Percentiles rank a stretch among this genome's conserved stretches.
Conservation (phyloP, 306 rosid species). For the Fragaria iinumae region DNA sequence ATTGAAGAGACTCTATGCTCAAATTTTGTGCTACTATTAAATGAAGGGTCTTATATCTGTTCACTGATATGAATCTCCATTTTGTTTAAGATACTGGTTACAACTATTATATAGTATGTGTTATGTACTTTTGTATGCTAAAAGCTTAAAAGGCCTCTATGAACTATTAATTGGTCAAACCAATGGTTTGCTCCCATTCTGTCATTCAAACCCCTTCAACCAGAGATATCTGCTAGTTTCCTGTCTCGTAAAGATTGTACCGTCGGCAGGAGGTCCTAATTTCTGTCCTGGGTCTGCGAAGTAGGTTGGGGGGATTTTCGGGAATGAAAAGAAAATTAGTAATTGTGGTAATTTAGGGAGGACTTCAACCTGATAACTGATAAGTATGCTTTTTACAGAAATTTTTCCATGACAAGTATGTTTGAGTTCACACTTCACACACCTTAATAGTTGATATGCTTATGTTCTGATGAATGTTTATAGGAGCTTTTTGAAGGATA, state of each 20-base stretch:
- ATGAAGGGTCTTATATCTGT: not conserved
- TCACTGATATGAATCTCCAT: not conserved
- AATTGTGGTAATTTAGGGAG: not conserved
- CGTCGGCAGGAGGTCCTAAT: not conserved
- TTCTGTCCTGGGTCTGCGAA: not conserved
- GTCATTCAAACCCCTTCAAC: not conserved
- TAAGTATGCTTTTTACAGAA: not conserved
- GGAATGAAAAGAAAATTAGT: not conserved
- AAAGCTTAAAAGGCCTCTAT: not conserved
- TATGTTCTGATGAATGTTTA: conserved; percentile 26
- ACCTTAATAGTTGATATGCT: not conserved
- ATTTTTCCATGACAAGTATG: not conserved
- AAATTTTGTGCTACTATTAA: not conserved
- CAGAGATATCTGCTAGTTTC: not conserved
- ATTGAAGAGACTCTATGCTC: not conserved
- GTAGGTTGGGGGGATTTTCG: not conserved
- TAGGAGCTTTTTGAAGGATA: conserved; percentile 95
- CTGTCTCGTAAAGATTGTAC: not conserved
- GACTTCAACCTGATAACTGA: not conserved
- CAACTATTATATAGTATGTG: not conserved
- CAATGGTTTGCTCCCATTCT: not conserved
- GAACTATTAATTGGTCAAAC: not conserved
- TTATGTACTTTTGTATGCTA: not conserved
- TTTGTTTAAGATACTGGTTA: not conserved
- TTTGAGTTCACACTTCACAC: conserved; percentile 8